Evolutionary conservation across 2,329 filamentous ascomycete species (phyloP).

Genomic region (Neonectria magnoliae): DNA sequence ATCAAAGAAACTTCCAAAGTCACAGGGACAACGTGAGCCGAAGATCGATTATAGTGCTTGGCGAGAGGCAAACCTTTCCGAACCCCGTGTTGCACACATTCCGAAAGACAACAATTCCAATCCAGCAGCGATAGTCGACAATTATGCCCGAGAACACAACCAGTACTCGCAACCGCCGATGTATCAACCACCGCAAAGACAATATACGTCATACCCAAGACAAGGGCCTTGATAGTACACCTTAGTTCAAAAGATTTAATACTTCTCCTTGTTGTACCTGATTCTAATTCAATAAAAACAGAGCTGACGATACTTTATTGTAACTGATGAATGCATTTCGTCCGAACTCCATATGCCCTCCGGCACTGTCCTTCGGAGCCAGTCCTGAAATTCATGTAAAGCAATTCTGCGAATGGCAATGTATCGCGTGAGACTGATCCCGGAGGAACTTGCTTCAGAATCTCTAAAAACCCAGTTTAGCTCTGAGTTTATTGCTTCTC

Average conservation of each 20-base stretch:
- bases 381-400: too few relatives aligned
- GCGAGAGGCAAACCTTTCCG: background rate
- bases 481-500: too few relatives aligned
- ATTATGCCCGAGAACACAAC: background rate
- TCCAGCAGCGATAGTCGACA: background rate
- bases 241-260: background rate
- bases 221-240: background rate
- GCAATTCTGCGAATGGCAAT: too few relatives aligned
- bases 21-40: background rate
- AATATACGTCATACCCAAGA: background rate
- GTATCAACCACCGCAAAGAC: background rate
- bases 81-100: conserved; percentile 3
- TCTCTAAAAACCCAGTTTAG: too few relatives aligned
- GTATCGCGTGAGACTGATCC: too few relatives aligned
- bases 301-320: too few relatives aligned
- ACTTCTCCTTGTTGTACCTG: background rate
- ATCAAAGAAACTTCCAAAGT: background rate
- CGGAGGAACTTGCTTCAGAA: too few relatives aligned
- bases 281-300: background rate
- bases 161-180: background rate
- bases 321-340: too few relatives aligned
- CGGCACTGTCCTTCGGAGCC: too few relatives aligned
- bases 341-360: too few relatives aligned
- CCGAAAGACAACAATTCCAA: background rate
- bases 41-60: conserved; percentile 12